phyloP scores from a whole-genome alignment of 176 grass and related monocot genomes.

The Aegilops tauschii region DNA sequence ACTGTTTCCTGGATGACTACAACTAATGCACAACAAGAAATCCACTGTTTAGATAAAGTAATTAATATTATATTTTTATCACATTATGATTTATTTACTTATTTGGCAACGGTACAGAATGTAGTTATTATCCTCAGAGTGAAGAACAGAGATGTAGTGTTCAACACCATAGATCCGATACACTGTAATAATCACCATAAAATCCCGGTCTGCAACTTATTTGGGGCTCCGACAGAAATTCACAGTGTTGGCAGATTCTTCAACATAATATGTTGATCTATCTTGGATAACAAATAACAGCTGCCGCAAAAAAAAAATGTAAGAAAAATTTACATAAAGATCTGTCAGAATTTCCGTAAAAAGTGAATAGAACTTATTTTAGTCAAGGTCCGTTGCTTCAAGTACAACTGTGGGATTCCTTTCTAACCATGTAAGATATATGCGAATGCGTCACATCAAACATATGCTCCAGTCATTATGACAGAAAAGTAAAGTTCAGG shows the following conservation, averaged over 20 bases:
- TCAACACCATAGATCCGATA: slow-evolving; percentile 13
- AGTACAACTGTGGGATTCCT: slow-evolving; percentile 13
- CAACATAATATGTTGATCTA: not conserved
- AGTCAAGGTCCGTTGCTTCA: not conserved
- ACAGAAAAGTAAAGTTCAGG: not conserved
- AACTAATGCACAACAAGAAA: not conserved
- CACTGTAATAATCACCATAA: not conserved
- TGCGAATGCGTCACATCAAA: slow-evolving; percentile 1
- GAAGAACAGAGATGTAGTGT: not conserved
- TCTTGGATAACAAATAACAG: not conserved
- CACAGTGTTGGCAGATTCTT: not conserved
- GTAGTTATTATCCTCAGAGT: not conserved
- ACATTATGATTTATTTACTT: not conserved
- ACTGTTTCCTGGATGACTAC: not conserved
- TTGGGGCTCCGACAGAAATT: not conserved
- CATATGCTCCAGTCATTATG: slow-evolving; percentile 9
- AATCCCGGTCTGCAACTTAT: not conserved
- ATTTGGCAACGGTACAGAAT: not conserved
- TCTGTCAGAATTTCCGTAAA: not conserved
- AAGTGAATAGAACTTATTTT: not conserved
- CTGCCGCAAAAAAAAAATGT: not conserved
- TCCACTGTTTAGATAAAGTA: not conserved
- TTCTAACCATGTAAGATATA: slow-evolving; percentile 16
- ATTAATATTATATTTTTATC: not conserved
- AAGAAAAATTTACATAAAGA: not conserved